phyloP scores from a whole-genome alignment of 148 eudicot genomes.

The Cornus florida region DNA sequence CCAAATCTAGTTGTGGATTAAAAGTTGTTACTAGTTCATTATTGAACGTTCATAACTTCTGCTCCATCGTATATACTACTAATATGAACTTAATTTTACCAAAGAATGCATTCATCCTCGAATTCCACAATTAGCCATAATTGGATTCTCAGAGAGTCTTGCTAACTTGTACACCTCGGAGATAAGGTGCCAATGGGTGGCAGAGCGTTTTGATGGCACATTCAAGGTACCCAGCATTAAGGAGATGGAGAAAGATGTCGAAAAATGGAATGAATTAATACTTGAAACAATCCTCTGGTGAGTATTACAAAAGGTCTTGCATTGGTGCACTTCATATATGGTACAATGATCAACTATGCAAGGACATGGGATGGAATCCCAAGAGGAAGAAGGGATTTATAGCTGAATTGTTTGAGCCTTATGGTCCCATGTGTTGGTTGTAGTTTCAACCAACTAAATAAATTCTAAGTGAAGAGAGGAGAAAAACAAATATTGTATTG shows the following conservation, averaged over 20 bases:
- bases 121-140: conserved; percentile 32
- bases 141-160: conserved; percentile 30
- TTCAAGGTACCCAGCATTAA: conserved; percentile 20
- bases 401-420: conserved; percentile 29
- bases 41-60: no score
- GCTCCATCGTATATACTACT: no score
- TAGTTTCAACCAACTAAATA: no score
- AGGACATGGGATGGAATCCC: conserved; percentile 30
- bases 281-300: conserved; percentile 16
- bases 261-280: conserved; percentile 14
- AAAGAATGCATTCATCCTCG: conserved; percentile 1
- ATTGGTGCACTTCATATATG: conserved; percentile 15
- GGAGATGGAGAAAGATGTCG: conserved; percentile 19
- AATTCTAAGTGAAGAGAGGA: no score
- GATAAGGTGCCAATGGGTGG: conserved; percentile 27
- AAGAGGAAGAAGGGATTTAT: conserved; percentile 31
- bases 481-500: no score
- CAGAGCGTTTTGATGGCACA: conserved; percentile 19
- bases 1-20: no score
- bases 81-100: no score
- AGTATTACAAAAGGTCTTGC: conserved; percentile 18
- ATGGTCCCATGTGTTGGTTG: conserved; percentile 16
- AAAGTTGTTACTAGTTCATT: no score
- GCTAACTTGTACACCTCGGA: conserved; percentile 27
- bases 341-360: conserved; percentile 28